Base-by-base conservation (phyloP, 805 yeast genomes). In the Ogataea nakhonphanomensis region DNA sequence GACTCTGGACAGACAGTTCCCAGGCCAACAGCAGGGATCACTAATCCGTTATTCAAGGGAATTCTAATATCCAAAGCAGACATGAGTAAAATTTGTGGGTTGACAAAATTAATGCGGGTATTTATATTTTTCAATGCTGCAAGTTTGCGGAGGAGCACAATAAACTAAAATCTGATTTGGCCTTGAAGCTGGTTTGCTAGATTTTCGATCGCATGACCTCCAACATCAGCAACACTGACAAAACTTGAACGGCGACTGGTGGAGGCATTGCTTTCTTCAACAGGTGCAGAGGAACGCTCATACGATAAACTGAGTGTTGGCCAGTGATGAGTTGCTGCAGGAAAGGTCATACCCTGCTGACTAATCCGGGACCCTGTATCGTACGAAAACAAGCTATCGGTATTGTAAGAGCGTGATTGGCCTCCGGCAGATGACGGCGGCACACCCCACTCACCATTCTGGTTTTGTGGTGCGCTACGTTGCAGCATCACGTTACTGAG, bases 21-120 rank as follows among this genome's bases (percentile, higher is more conserved):
- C 37, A 82, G 73, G 5, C 87, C 91, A 27, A 85, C 69, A 9
- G 69, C 73, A 17, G 91, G 91, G 46, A 85, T 79, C 23, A 54
- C 49, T 23, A 65, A 68, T 17, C 93, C 91, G 45, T 76, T 74
- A 71, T 82, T 83, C 43, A 81, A 65, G 30, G 69, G 70, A 45
- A 69, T 37, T 8, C 43, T 46, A n/a, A 44, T 17, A 7, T 31
- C 7, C n/a, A 51, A 37, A 15, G 42, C 38, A 14, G 51, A 50
- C 52, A 48, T 50, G 8, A 7, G 15, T 4, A 37, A 12, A 3
- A 5, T 17, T 17, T 17, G 20, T 17, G 20, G 20, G 20, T 17
- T 17, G 20, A 17, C 25, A 25, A 22, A 20, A 25, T 22, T n/a
- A 29, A 35, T 15, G 22, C 30, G 12, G 31, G 22, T 25, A 33